Percentiles rank a stretch among this genome's conserved stretches.
These are phyloP conservation scores for Cardamine occulta DNA, from an alignment of 345 rosid species.

Conservation along the genomic window DNA sequence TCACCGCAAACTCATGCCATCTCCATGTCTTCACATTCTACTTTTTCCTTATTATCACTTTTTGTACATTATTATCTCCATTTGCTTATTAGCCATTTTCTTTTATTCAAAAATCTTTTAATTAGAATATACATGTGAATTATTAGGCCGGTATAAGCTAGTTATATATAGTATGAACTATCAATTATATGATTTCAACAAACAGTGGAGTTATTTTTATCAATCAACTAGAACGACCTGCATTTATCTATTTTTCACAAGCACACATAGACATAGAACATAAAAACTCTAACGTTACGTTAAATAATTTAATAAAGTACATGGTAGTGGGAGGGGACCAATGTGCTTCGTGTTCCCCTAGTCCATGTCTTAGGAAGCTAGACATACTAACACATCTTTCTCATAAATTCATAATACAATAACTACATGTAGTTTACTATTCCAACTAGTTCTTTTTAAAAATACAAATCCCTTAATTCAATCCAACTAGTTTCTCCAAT, in stretches of 20 bases:
- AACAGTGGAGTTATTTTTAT: not conserved
- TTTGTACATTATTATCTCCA: not conserved
- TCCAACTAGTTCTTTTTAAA: not conserved
- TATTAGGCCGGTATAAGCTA: not conserved
- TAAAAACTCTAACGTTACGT: not conserved
- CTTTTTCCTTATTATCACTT: slow-evolving; percentile 15
- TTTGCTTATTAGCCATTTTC: not conserved
- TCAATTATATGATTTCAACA: no score
- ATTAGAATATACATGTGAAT: not conserved
- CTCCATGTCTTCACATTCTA: slow-evolving; percentile 39
- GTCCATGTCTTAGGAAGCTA: slow-evolving; percentile 28
- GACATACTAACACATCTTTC: slow-evolving; percentile 20
- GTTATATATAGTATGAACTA: not conserved
- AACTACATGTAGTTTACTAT: slow-evolving; percentile 13
- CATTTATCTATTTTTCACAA: slow-evolving; percentile 26
- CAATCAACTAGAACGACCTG: slow-evolving; percentile 20
- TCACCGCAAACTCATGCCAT: slow-evolving; percentile 39
- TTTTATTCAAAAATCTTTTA: not conserved
- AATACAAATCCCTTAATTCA: not conserved
- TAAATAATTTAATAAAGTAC: slow-evolving; percentile 8
- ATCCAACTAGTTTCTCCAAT: not conserved
- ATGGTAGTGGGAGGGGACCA: slow-evolving; percentile 44
- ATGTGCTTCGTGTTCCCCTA: slow-evolving; percentile 18
- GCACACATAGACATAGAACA: slow-evolving; percentile 12
- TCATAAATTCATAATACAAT: not conserved